Conservation (phyloP, 2,329 filamentous ascomycete species). For the Ambrosiella cleistominuta region DNA sequence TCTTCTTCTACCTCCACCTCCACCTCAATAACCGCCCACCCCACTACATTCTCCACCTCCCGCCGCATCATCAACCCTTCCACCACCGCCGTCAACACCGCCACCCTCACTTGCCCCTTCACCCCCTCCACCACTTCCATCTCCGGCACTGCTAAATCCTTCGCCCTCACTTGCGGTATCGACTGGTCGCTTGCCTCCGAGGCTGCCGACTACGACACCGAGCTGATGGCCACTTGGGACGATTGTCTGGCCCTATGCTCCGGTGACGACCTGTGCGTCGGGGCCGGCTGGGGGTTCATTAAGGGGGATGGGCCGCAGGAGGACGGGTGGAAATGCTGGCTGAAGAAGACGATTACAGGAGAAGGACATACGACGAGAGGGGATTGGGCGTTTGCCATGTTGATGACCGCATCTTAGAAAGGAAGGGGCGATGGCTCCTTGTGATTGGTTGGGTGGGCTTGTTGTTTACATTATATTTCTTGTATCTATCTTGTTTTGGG, state of each 20-base stretch:
- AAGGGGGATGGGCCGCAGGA: conserved; percentile 19
- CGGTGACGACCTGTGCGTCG: conserved; percentile 26
- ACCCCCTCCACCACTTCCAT: conserved; percentile 17
- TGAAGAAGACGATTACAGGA: conserved; percentile 23
- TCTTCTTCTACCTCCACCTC: conserved; percentile 13
- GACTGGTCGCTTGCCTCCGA: conserved; percentile 24
- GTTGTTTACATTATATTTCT: neutral
- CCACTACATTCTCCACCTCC: conserved; percentile 12
- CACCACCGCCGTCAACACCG: conserved; percentile 15
- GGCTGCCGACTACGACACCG: conserved; percentile 21
- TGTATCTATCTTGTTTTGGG: neutral
- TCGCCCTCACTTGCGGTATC: conserved; percentile 28
- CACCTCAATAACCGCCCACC: conserved; percentile 4
- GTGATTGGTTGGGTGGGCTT: neutral
- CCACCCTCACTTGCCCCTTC: conserved; percentile 23
- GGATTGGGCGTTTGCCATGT: conserved; percentile 28
- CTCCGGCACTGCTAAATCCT: conserved; percentile 14
- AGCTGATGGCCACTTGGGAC: conserved; percentile 23
- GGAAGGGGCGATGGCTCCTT: neutral
- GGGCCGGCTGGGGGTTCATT: conserved; percentile 28
- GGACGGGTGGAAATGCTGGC: conserved; percentile 25
- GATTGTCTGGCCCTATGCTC: conserved; percentile 26
- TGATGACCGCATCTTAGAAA: conserved; percentile 14
- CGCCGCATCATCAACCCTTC: neutral
- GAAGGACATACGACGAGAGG: conserved; percentile 18